A percentile compares a stretch with the other conserved stretches of the same genome.
Evolutionary conservation across 169 alveolate species (phyloP).

Genomic region (Plasmodium falciparum): DNA sequence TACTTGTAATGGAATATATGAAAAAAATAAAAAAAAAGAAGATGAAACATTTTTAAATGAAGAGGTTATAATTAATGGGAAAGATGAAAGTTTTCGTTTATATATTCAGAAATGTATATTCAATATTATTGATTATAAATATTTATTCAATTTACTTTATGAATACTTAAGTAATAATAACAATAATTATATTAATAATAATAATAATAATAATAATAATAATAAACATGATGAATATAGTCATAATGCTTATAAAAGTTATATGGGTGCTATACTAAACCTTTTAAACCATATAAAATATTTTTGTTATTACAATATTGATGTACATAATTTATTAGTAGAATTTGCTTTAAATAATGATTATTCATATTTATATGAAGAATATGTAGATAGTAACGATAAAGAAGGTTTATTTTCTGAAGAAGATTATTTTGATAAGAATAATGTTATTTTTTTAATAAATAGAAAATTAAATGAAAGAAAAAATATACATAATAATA

Average conservation of each 20-base stretch:
- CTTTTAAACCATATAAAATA: conserved; percentile 20
- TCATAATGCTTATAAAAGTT: conserved; percentile 56
- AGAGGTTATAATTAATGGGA: conserved; percentile 38
- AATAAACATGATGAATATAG: conserved; percentile 44
- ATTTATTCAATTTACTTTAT: conserved; percentile 52
- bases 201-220: conserved; percentile 27
- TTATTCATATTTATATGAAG: conserved; percentile 44
- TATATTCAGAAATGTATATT: conserved; percentile 64
- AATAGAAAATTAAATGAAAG: conserved; percentile 4
- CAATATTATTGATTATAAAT: conserved; percentile 50
- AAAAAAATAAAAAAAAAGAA: conserved; percentile 15
- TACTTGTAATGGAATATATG: conserved; percentile 48
- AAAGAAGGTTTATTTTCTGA: conserved; percentile 9
- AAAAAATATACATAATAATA: neutral
- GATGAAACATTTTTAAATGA: conserved; percentile 27
- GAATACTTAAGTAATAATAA: conserved; percentile 29
- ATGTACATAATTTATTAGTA: conserved; percentile 60
- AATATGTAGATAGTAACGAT: conserved; percentile 13
- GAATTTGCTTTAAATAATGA: conserved; percentile 59
- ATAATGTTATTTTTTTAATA: neutral
- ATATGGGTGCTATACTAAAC: conserved; percentile 26
- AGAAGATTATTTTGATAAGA: neutral
- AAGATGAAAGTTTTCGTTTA: conserved; percentile 66
- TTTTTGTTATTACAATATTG: conserved; percentile 63
- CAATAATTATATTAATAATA: conserved; percentile 25